phyloP scores from a whole-genome alignment of 1,139 yeast genomes.

The Pichia sp. region DNA sequence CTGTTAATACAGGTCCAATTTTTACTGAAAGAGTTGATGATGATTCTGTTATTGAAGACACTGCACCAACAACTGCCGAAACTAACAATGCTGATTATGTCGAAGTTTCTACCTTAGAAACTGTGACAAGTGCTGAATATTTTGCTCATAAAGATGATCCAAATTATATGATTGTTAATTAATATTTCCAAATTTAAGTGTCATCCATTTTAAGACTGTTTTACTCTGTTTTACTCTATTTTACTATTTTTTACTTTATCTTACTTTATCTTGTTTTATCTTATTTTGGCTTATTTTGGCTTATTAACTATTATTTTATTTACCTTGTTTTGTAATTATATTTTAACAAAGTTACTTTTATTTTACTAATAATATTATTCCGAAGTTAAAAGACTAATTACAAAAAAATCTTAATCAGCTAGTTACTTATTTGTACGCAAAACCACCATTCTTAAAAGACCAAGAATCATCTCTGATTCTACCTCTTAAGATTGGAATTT shows the following conservation, averaged over 20 bases:
- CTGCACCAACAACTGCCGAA: slow-evolving; percentile 2
- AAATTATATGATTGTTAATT: slow-evolving; percentile 45
- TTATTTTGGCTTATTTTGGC: too few species aligned
- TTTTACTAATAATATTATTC: neutral
- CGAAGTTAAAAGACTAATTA: neutral
- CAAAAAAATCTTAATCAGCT: too few species aligned
- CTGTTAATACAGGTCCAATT: slow-evolving; percentile 11
- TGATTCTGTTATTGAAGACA: neutral
- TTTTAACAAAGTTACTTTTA: neutral
- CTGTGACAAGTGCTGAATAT: slow-evolving; percentile 44
- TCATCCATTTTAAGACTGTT: neutral
- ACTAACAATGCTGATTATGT: slow-evolving; percentile 13
- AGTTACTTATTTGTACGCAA: slow-evolving; percentile 39
- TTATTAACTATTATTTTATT: neutral
- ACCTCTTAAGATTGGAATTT: slow-evolving; percentile 89
- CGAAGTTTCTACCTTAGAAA: slow-evolving; percentile 43
- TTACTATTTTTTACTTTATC: neutral
- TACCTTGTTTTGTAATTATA: neutral
- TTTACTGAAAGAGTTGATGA: slow-evolving; percentile 16
- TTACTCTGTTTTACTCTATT: slow-evolving; percentile 1
- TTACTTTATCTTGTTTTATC: neutral
- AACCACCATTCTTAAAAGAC: slow-evolving; percentile 73
- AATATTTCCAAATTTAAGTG: slow-evolving; percentile 16
- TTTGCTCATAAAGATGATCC: slow-evolving; percentile 42
- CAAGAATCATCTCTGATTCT: slow-evolving; percentile 92